A percentile compares a stretch with the other conserved stretches of the same genome.
These are phyloP conservation scores for Sindora glabra DNA, from an alignment of 306 rosid species.

Conservation along the genomic window DNA sequence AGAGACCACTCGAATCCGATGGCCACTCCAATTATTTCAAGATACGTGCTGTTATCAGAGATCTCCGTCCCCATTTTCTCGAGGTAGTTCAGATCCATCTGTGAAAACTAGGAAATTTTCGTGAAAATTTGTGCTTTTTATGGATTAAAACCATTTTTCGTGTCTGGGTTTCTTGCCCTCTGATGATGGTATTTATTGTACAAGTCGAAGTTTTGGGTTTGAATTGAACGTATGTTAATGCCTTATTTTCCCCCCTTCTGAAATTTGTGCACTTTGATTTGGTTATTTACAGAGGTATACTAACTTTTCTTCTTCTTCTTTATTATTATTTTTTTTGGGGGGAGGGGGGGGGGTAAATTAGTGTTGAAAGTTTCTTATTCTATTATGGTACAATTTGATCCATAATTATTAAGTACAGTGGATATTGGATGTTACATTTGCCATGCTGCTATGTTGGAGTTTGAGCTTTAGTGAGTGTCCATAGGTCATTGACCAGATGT, in stretches of 20 bases:
- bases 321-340: too few relatives aligned
- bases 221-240: neutral
- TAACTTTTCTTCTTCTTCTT: too few relatives aligned
- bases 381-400: neutral
- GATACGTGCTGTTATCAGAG: constrained; percentile 53
- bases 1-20: constrained; percentile 45
- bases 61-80: constrained; percentile 71
- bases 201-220: neutral
- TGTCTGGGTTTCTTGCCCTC: neutral
- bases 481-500: neutral
- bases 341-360: neutral
- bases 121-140: neutral
- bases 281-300: too few relatives aligned
- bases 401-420: neutral
- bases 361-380: neutral
- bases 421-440: neutral
- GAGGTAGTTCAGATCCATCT: constrained; percentile 33
- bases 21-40: constrained; percentile 37
- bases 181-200: neutral
- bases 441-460: neutral
- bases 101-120: neutral
- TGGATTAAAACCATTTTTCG: neutral
- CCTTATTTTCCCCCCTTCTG: too few relatives aligned
- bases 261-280: too few relatives aligned
- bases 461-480: neutral